Conservation (phyloP, 805 yeast species). For the Candida hungchunana region DNA sequence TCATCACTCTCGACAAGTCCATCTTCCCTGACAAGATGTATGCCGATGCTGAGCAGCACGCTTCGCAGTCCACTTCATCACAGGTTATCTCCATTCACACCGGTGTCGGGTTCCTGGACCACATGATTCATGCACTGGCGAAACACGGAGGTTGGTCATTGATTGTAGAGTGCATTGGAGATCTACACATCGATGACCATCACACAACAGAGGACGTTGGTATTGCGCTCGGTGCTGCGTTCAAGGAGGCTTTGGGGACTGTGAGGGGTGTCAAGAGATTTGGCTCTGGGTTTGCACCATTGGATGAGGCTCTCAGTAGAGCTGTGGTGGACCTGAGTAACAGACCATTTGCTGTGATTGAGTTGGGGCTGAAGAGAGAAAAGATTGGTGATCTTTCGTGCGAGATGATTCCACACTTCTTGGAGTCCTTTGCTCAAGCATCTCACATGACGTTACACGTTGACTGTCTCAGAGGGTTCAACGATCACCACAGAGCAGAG, state of each 20-base stretch:
- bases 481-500: slow-evolving; percentile 96
- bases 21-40: slow-evolving; percentile 39
- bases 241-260: slow-evolving; percentile 84
- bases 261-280: slow-evolving; percentile 89
- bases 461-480: slow-evolving; percentile 87
- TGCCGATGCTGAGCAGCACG: slow-evolving; percentile 41
- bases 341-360: slow-evolving; percentile 88
- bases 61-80: slow-evolving; percentile 61
- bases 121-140: slow-evolving; percentile 95
- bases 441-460: slow-evolving; percentile 92
- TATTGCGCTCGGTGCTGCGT: slow-evolving; percentile 85
- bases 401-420: slow-evolving; percentile 97
- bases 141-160: slow-evolving; percentile 97
- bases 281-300: slow-evolving; percentile 90
- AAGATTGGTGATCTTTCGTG: slow-evolving; percentile 87
- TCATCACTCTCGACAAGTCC: slow-evolving; percentile 56
- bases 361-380: slow-evolving; percentile 86
- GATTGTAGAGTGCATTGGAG: slow-evolving; percentile 86
- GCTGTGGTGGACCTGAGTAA: slow-evolving; percentile 96
- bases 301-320: slow-evolving; percentile 92
- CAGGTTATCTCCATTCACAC: slow-evolving; percentile 81
- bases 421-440: slow-evolving; percentile 90
- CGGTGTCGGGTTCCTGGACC: slow-evolving; percentile 94
- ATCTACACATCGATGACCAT: slow-evolving; percentile 93
- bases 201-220: slow-evolving; percentile 96